Percentiles rank a stretch among this genome's conserved stretches.
Evolutionary conservation across 441 rosid genomes (phyloP).

Genomic region (Manihot esculenta): DNA sequence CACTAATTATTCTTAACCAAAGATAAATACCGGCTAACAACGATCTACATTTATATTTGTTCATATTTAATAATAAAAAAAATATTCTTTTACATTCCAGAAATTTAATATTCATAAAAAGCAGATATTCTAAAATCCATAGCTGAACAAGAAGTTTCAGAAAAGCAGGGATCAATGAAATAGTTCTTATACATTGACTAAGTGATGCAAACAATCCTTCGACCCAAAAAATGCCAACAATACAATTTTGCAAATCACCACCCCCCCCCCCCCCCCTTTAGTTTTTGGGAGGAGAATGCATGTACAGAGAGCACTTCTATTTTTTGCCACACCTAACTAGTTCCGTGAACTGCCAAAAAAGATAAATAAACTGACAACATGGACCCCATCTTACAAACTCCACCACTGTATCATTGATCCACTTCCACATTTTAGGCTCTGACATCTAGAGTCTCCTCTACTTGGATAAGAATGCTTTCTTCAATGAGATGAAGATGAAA

Average conservation of each 20-base stretch:
- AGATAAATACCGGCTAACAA: too few species aligned
- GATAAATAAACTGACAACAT: not conserved
- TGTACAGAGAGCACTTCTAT: not conserved
- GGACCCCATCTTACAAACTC: not conserved
- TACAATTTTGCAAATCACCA: not conserved
- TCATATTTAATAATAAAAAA: too few species aligned
- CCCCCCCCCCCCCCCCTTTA: too few species aligned
- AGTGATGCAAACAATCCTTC: not conserved
- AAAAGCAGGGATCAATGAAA: not conserved
- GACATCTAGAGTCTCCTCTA: not conserved
- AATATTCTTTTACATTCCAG: too few species aligned
- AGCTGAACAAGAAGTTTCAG: too few species aligned
- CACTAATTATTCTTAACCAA: too few species aligned
- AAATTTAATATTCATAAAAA: too few species aligned
- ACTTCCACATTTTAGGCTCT: not conserved
- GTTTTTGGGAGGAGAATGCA: not conserved
- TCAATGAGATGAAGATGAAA: slow-evolving; percentile 7
- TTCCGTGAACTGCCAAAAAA: not conserved
- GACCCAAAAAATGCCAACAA: not conserved
- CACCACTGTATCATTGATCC: not conserved
- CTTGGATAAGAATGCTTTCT: not conserved
- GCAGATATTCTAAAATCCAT: too few species aligned
- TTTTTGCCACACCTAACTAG: not conserved
- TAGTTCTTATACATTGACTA: too few species aligned
- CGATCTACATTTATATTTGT: too few species aligned